Conservation (phyloP, 2,329 filamentous ascomycete species). For the Diaporthe citri region DNA sequence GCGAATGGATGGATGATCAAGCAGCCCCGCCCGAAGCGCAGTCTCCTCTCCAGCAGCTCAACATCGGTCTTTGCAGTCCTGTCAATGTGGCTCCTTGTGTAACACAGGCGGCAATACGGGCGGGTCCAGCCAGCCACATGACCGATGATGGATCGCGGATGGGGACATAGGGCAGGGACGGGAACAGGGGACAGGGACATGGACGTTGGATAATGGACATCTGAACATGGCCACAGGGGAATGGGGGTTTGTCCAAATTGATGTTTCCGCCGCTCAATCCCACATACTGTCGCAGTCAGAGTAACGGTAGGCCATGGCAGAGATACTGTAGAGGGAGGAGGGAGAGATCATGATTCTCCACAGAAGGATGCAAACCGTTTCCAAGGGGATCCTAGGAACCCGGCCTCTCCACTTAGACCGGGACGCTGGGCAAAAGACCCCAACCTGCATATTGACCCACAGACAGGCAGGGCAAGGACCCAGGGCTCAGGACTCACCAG, state of each 20-base stretch:
- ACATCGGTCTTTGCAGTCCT: neutral
- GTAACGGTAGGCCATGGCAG: neutral
- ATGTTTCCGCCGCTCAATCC: neutral
- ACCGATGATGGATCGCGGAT: constrained; percentile 20
- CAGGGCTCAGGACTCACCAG: neutral
- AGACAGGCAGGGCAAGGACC: neutral
- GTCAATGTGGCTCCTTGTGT: constrained; percentile 3
- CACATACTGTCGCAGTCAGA: neutral
- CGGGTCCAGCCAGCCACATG: constrained; percentile 27
- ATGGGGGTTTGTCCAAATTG: neutral
- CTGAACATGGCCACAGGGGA: neutral
- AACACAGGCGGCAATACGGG: constrained; percentile 10
- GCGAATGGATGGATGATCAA: neutral
- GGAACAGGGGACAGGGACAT: neutral
- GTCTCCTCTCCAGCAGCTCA: neutral
- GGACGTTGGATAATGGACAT: neutral
- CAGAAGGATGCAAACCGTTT: constrained; percentile 11
- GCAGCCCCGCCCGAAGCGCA: neutral
- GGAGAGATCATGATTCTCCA: constrained; percentile 14
- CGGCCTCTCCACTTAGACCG: neutral
- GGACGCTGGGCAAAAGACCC: constrained; percentile 11
- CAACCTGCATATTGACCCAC: constrained; percentile 11
- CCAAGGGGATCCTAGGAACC: neutral
- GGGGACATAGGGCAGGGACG: neutral
- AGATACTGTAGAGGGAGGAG: neutral